These are phyloP conservation scores for Periglandula ipomoeae DNA, from an alignment of 2,329 filamentous ascomycete genomes.

Conservation along the genomic window DNA sequence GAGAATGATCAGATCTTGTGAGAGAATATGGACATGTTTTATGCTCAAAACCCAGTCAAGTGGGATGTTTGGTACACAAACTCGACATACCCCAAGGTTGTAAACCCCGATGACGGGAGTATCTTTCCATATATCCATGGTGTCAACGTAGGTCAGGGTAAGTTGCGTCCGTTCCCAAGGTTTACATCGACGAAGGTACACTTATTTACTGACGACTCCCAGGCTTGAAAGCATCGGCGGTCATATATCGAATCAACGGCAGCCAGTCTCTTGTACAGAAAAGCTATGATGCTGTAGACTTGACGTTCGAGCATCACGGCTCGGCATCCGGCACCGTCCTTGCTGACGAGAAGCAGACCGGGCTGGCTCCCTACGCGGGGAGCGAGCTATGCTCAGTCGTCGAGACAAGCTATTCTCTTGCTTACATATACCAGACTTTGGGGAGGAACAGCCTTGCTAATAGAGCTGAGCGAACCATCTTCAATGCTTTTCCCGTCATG, in stretches of 20 bases:
- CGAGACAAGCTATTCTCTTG: slow-evolving; percentile 23
- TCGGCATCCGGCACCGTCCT: slow-evolving; percentile 32
- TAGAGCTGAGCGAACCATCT: slow-evolving; percentile 40
- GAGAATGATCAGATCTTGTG: slow-evolving; percentile 27
- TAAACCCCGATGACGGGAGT: slow-evolving; percentile 9
- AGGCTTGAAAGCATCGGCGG: slow-evolving; percentile 30
- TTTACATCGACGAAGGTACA: no score
- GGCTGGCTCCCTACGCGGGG: slow-evolving; percentile 26
- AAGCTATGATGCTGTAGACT: slow-evolving; percentile 26
- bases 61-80: slow-evolving; percentile 21
- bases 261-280: slow-evolving; percentile 25
- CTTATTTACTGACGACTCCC: not conserved
- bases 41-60: slow-evolving; percentile 19
- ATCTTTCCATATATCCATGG: slow-evolving; percentile 28
- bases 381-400: slow-evolving; percentile 26
- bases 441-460: slow-evolving; percentile 35
- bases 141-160: slow-evolving; percentile 35
- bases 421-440: slow-evolving; percentile 23
- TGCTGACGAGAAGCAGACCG: slow-evolving; percentile 31
- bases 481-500: slow-evolving; percentile 45
- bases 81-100: slow-evolving; percentile 13
- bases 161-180: no score
- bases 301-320: slow-evolving; percentile 28
- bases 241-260: slow-evolving; percentile 31
- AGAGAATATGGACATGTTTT: slow-evolving; percentile 32